Evolutionary conservation across 768 basidiomycete species (phyloP).

Genomic region (Coprinopsis strossmayeri): DNA sequence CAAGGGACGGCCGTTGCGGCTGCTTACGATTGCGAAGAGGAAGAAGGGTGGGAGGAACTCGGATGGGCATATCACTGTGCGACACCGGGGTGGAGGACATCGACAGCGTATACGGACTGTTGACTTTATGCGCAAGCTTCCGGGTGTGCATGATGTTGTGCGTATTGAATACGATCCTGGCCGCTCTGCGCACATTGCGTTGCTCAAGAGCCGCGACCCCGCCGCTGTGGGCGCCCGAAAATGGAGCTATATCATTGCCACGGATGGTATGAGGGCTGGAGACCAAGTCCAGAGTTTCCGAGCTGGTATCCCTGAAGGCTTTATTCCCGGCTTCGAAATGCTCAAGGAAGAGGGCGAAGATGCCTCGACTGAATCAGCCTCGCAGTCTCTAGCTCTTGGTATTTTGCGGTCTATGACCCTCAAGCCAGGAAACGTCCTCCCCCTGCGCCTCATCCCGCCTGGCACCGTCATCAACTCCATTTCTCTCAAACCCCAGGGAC

Average conservation of each 20-base stretch:
- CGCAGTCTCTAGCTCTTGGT: conserved; percentile 71
- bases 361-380: conserved; percentile 25
- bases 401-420: conserved; percentile 77
- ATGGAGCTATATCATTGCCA: conserved; percentile 92
- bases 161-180: conserved; percentile 97
- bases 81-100: conserved; percentile 90
- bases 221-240: conserved; percentile 43
- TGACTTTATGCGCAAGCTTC: conserved; percentile 76
- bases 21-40: conserved; percentile 75
- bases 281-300: conserved; percentile 85
- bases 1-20: conserved; percentile 76
- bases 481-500: conserved; percentile 67
- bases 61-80: conserved; percentile 80
- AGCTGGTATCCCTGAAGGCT: conserved; percentile 70
- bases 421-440: conserved; percentile 90
- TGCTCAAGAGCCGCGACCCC: conserved; percentile 61
- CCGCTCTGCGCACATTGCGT: conserved; percentile 89
- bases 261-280: conserved; percentile 84
- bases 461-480: conserved; percentile 88
- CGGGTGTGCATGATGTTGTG: conserved; percentile 82
- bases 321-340: conserved; percentile 49
- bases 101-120: conserved; percentile 76
- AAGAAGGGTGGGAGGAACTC: conserved; percentile 83
- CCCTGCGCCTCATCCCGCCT: conserved; percentile 85
- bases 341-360: conserved; percentile 14